Evolutionary conservation across 345 rosid genomes (phyloP).

Genomic region (Eucalyptus camaldulensis): DNA sequence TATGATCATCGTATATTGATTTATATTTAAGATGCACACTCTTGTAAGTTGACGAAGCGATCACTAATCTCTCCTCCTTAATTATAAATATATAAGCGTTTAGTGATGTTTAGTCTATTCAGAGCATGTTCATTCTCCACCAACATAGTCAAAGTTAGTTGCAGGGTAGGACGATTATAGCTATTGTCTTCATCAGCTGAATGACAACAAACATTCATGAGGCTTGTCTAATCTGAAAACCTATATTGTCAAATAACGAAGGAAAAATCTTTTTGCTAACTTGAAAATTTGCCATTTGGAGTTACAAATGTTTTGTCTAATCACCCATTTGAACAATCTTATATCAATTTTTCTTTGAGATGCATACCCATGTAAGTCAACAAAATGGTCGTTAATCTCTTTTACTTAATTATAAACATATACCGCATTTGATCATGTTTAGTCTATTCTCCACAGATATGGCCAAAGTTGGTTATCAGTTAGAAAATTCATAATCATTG

Average conservation of each 20-base stretch:
- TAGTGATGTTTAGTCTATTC: background rate
- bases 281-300: no score
- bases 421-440: background rate
- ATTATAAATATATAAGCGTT: background rate
- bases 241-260: no score
- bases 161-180: no score
- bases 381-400: background rate
- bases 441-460: no score
- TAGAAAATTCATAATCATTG: no score
- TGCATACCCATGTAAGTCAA: background rate
- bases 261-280: no score
- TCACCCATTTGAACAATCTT: background rate
- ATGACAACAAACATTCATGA: no score
- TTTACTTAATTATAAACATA: background rate
- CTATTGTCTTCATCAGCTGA: no score
- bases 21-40: background rate
- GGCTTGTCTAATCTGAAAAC: no score
- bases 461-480: no score
- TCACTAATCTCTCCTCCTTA: background rate
- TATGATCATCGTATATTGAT: background rate
- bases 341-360: background rate
- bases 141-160: no score
- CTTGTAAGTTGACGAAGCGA: background rate
- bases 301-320: background rate
- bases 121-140: no score